Percentiles rank a stretch among this genome's conserved stretches.
Evolutionary conservation across 768 basidiomycete genomes (phyloP).

Genomic region (Suillus subalutaceus): DNA sequence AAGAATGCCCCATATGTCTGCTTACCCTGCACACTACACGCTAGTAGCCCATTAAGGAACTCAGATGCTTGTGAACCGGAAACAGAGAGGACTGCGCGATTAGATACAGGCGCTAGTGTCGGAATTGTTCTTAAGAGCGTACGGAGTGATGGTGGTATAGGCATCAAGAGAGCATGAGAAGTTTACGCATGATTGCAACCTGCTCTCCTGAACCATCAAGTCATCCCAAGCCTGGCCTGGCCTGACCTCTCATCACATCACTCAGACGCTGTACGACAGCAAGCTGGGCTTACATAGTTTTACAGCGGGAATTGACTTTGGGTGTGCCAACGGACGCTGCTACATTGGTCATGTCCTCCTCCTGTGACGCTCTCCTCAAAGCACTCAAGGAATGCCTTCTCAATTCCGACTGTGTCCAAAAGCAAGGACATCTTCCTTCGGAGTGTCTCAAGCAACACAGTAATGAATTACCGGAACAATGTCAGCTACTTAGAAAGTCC

Average conservation of each 20-base stretch:
- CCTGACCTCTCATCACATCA: background rate
- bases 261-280: background rate
- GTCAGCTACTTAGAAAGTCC: constrained; percentile 76
- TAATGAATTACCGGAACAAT: constrained; percentile 79
- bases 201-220: background rate
- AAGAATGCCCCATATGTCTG: constrained; percentile 75
- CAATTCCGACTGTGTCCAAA: constrained; percentile 85
- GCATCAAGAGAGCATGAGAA: constrained; percentile 22
- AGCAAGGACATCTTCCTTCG: constrained; percentile 77
- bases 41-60: constrained; percentile 81
- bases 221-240: background rate
- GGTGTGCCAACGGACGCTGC: background rate
- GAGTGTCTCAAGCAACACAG: constrained; percentile 79
- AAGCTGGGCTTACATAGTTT: background rate
- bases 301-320: background rate
- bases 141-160: constrained; percentile 43
- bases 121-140: constrained; percentile 51
- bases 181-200: background rate
- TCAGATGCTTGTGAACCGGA: constrained; percentile 78
- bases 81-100: constrained; percentile 72
- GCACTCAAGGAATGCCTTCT: constrained; percentile 86
- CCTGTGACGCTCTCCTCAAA: constrained; percentile 73
- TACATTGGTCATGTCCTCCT: constrained; percentile 63
- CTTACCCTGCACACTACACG: constrained; percentile 48
- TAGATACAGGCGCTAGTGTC: constrained; percentile 61